Percentiles rank a stretch among this genome's conserved stretches.
phyloP scores from a whole-genome alignment of 306 rosid genomes.

The Cajanus cajan region DNA sequence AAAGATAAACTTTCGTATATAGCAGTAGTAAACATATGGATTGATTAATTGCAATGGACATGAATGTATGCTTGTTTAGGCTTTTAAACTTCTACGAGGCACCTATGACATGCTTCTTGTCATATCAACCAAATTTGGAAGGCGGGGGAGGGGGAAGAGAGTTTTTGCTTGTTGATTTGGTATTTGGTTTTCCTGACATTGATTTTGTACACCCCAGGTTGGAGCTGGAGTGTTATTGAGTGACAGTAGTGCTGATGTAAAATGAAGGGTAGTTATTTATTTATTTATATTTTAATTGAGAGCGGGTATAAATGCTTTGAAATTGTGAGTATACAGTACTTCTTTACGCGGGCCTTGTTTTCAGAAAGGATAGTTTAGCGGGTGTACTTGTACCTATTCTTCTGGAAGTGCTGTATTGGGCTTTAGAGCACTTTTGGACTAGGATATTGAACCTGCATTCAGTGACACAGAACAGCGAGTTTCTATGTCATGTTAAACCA shows the following conservation, averaged over 20 bases:
- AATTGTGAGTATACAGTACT: neutral
- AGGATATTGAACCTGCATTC: slow-evolving; percentile 4
- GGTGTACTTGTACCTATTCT: neutral
- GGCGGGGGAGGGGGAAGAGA: neutral
- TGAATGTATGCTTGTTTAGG: slow-evolving; percentile 5
- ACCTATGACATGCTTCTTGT: slow-evolving; percentile 16
- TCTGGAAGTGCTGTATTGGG: neutral
- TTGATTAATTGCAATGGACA: neutral
- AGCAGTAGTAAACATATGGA: neutral
- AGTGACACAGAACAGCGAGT: neutral
- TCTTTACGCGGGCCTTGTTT: neutral
- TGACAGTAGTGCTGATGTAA: neutral
- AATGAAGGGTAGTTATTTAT: neutral
- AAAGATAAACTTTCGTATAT: slow-evolving; percentile 12
- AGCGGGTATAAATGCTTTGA: neutral
- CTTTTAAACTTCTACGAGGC: slow-evolving; percentile 22
- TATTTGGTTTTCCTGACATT: neutral
- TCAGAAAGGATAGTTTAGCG: neutral
- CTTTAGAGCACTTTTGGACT: neutral
- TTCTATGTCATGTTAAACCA: neutral
- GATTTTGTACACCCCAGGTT: neutral
- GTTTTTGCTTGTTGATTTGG: slow-evolving; percentile 16
- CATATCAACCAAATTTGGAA: slow-evolving; percentile 18
- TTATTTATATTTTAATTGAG: neutral
- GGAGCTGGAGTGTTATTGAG: slow-evolving; percentile 14